Percentiles rank a stretch among this genome's conserved stretches.
phyloP scores from a whole-genome alignment of 2,329 filamentous ascomycete genomes.

The Elsinoe batatas region DNA sequence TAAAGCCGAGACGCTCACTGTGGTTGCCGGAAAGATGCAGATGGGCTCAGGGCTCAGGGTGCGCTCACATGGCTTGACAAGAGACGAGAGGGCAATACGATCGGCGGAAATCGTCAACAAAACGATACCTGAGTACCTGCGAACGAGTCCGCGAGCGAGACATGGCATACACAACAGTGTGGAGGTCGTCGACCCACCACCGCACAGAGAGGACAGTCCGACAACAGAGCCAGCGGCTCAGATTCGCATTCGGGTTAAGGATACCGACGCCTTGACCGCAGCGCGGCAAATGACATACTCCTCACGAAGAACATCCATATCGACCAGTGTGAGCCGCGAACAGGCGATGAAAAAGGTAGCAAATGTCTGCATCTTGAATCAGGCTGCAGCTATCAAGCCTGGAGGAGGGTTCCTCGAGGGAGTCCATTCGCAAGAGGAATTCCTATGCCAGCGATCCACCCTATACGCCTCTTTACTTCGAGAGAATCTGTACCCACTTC shows the following conservation, averaged over 20 bases:
- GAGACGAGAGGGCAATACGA: constrained; percentile 37
- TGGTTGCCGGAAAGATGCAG: not conserved
- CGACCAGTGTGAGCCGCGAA: not conserved
- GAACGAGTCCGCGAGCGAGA: constrained; percentile 45
- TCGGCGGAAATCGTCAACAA: constrained; percentile 51
- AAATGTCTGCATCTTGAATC: constrained; percentile 50
- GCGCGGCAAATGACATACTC: constrained; percentile 32
- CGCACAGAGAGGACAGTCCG: constrained; percentile 17
- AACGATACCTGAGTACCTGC: constrained; percentile 47
- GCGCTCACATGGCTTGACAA: not conserved
- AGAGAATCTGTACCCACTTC: constrained; percentile 51
- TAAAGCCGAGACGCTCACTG: not conserved
- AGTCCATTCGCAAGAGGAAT: constrained; percentile 52
- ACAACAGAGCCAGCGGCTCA: constrained; percentile 1
- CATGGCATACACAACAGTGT: constrained; percentile 45
- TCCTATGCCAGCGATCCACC: constrained; percentile 51
- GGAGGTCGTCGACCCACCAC: constrained; percentile 35
- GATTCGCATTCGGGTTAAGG: constrained; percentile 37
- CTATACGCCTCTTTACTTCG: constrained; percentile 46
- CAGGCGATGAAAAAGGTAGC: not conserved
- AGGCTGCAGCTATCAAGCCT: constrained; percentile 52
- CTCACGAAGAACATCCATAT: constrained; percentile 15
- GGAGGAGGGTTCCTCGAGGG: constrained; percentile 54
- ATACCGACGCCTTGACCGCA: constrained; percentile 45
- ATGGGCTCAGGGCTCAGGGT: not conserved